phyloP scores from a whole-genome alignment of 2,329 filamentous ascomycete genomes.

The Xylaria sp. region DNA sequence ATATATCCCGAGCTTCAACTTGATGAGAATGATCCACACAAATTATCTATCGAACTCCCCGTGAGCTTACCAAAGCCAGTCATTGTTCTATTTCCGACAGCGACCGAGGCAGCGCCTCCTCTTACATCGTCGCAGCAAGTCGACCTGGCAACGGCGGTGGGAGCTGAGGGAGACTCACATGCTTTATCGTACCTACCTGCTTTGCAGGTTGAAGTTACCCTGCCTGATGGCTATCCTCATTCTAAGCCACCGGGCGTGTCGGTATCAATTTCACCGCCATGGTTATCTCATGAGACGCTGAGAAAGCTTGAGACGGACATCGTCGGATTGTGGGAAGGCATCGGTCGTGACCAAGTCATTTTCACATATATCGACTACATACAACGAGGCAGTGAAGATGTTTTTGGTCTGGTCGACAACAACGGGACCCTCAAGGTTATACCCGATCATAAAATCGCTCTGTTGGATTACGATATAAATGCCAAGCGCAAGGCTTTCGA shows the following conservation, averaged over 20 bases:
- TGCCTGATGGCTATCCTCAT: constrained; percentile 65
- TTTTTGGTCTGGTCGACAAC: constrained; percentile 62
- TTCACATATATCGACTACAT: constrained; percentile 70
- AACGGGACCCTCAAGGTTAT: constrained; percentile 58
- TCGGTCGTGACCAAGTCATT: constrained; percentile 62
- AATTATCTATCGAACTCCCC: constrained; percentile 62
- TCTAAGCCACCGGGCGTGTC: constrained; percentile 55
- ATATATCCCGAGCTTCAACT: constrained; percentile 70
- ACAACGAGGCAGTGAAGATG: constrained; percentile 62
- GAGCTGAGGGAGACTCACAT: constrained; percentile 48
- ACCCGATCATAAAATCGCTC: constrained; percentile 67
- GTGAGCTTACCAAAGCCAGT: constrained; percentile 61
- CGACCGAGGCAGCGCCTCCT: constrained; percentile 44
- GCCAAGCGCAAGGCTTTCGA: constrained; percentile 79
- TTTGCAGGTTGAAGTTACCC: constrained; percentile 56
- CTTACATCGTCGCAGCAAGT: constrained; percentile 24
- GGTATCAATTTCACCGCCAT: constrained; percentile 61
- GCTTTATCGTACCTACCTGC: constrained; percentile 64
- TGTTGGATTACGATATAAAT: constrained; percentile 80
- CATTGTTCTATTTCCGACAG: constrained; percentile 62
- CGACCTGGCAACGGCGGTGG: constrained; percentile 14
- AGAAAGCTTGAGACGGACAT: constrained; percentile 57
- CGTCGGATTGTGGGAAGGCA: constrained; percentile 64
- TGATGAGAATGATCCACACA: constrained; percentile 50
- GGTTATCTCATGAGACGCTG: constrained; percentile 59